Evolutionary conservation across 208 protist genomes (phyloP).

Genomic region (Plasmodiophora brassicae): DNA sequence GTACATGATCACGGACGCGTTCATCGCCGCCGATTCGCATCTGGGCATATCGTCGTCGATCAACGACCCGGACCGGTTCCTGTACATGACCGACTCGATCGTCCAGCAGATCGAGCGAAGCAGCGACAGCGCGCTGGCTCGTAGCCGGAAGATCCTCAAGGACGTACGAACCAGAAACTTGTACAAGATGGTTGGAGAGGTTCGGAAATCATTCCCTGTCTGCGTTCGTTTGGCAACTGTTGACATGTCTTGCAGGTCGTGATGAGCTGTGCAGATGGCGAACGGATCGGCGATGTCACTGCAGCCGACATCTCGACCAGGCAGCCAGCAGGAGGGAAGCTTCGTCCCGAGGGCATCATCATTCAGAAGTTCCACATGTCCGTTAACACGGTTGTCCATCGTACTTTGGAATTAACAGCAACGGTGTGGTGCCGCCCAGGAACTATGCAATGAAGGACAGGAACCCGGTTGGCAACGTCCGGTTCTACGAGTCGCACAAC

Average conservation of each 20-base stretch:
- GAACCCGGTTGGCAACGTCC: background rate
- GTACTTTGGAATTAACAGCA: background rate
- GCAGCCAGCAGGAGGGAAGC: background rate
- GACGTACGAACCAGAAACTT: background rate
- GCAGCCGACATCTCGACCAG: background rate
- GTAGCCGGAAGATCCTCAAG: constrained; percentile 16
- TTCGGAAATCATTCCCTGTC: background rate
- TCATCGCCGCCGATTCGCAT: background rate
- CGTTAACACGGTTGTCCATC: no score
- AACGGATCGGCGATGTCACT: background rate
- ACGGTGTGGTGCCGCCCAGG: background rate
- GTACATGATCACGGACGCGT: constrained; percentile 21
- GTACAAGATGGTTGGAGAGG: constrained; percentile 23
- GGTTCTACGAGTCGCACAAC: background rate
- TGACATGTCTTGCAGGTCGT: background rate
- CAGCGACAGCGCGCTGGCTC: background rate
- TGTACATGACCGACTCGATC: background rate
- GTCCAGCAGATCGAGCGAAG: background rate
- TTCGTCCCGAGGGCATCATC: background rate
- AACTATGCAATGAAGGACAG: constrained; percentile 7
- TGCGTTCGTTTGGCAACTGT: background rate
- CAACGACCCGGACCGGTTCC: background rate
- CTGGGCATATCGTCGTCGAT: background rate
- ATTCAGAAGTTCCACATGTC: background rate
- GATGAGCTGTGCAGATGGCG: background rate